A percentile compares a stretch with the other conserved stretches of the same genome.
These are phyloP conservation scores for Bombardia bombarda DNA, from an alignment of 495 filamentous ascomycete species.

Conservation along the genomic window DNA sequence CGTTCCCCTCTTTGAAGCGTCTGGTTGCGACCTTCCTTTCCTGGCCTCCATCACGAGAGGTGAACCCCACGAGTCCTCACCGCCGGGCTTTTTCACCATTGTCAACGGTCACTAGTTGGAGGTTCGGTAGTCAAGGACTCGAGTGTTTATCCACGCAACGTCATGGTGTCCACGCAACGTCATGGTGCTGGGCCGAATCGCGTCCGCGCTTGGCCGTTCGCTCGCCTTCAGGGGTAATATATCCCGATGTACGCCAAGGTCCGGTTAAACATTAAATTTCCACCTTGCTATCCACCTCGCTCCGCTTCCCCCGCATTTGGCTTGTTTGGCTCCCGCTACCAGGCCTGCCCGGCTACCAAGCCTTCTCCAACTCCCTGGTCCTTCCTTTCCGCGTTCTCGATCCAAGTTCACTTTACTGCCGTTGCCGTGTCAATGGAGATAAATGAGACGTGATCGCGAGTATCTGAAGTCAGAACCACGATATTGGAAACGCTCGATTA, in stretches of 20 bases:
- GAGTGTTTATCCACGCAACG: too few relatives aligned
- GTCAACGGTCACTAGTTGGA: too few relatives aligned
- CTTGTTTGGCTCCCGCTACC: neutral
- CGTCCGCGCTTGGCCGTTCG: neutral
- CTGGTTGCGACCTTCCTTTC: neutral
- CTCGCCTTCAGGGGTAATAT: neutral
- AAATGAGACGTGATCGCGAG: too few relatives aligned
- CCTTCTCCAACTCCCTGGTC: constrained; percentile 3
- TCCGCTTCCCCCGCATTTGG: constrained; percentile 1
- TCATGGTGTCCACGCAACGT: too few relatives aligned
- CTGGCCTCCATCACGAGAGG: neutral
- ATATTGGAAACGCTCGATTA: too few relatives aligned
- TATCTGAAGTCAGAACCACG: too few relatives aligned
- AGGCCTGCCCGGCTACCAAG: neutral
- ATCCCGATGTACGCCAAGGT: neutral
- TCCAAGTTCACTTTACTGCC: neutral
- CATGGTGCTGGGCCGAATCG: too few relatives aligned
- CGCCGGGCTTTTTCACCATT: too few relatives aligned
- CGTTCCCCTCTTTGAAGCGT: neutral
- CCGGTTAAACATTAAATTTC: neutral
- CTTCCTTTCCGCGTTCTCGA: neutral
- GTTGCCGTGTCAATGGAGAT: neutral
- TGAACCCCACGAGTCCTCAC: neutral
- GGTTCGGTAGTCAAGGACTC: too few relatives aligned
- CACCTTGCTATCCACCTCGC: neutral